Base-by-base conservation (phyloP, 805 yeast genomes). In the Metschnikowia amazonensis region DNA sequence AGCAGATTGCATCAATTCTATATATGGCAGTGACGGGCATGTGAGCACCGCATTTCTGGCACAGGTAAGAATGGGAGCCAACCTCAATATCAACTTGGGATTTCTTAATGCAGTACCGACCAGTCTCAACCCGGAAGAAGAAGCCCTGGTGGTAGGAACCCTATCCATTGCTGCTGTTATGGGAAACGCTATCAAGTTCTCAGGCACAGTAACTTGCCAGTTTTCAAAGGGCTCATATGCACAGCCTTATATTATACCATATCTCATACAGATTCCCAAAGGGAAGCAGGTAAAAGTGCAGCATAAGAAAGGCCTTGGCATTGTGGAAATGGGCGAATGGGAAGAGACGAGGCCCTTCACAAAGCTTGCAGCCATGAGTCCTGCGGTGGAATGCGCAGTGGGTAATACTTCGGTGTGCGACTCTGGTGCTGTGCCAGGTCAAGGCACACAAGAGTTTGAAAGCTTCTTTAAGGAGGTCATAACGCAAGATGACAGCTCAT, bases 181-280 rank as follows among this genome's bases (percentile, higher is more conserved):
- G 8, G 49, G 53, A 5, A 36, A 29, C 25, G 41, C 47, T 9
- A 36, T 47, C 17, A 48, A 43, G 17, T 33, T 48, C 34, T 45
- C 52, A 10, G 58, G 58, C 3, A 20, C 55, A 10, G 40, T 46
- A 10, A 38, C 51, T 9, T 54, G 58, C 42, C 24, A 24, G 16
- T 41, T 50, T 14, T 41, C 18, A 11, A 30, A 33, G 13, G 50
- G 49, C 20, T 45, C 42, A n/a, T 52, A 27, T 20, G 52, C 50
- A n/a, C 56, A 50, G 45, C 45, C 52, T 5, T 54, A 44, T 32
- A 35, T 54, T 9, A 41, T 44, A 21, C 58, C 58, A 4, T 46
- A 44, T 27, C 47, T 37, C 21, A 28, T 51, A 27, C 35, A 30
- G 25, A 42, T 50, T 9, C 58, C 58, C 8, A 39, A 33, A 23